Base-by-base conservation (phyloP, 2,329 filamentous ascomycete genomes). In the Aphanocladium album region DNA sequence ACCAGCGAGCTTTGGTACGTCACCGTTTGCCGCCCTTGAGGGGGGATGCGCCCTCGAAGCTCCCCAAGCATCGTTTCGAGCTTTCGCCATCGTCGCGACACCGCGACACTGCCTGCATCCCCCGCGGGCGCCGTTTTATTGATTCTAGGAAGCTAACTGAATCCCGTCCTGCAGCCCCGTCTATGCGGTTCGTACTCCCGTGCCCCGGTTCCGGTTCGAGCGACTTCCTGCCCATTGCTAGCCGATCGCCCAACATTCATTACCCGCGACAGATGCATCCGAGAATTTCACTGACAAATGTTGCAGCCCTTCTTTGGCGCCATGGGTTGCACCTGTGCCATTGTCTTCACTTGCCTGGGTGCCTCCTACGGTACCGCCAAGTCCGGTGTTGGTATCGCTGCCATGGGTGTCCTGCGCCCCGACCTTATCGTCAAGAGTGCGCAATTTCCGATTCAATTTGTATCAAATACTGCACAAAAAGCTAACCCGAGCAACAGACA, bases 401-500 rank as follows among this genome's bases (percentile, higher is more conserved):
- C 93, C 70, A 97, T 98, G 90, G 93, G 93, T 89, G 93, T 98
- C 72, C 87, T 99, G 70, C 86, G 95, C 78, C 95, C 95, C 76
- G 95, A 99, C 78, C 82, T 98, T 79, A 97, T 98, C 77, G 93
- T 99, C 77, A 98, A 97, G 89, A 98, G 95, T 98, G 89, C 73
- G 92, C 69, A 54, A 14, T 17, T 41, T 19, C 43, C 19, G 16
- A 39, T 41, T 11, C 21, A 39, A 21, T 52, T 16, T 25, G 27
- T 12, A 14, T 21, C 43, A 19, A 37, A 4, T 17, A 23, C 35
- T 3, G 43, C 57, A 47, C 41, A 14, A 21, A 39, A 50, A 64
- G 52, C 67, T 74, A 57, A 70, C 54, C 11, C 23, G 0, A 25
- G 6, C 21, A 53, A 11, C 68, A 98, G 93, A 97, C 85, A 97